These are phyloP conservation scores for Pleurotus platypus DNA, from an alignment of 768 basidiomycete species.

Conservation along the genomic window DNA sequence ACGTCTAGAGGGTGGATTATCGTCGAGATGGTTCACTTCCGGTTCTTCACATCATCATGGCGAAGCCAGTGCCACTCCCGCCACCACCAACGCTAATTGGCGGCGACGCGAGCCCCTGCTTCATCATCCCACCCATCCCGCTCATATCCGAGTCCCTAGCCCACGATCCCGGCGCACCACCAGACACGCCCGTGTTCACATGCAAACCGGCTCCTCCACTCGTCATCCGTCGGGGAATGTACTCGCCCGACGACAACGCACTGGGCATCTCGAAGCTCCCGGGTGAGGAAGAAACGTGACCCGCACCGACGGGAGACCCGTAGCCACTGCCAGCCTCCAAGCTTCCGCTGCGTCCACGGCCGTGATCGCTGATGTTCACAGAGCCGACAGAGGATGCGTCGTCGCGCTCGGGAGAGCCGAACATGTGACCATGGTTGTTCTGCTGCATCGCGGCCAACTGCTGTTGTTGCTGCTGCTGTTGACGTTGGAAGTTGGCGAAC, in stretches of 20 bases:
- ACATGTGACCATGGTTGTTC: conserved; percentile 6
- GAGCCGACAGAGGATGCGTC: conserved; percentile 14
- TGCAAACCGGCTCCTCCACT: conserved; percentile 6
- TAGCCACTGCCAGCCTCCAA: conserved; percentile 10
- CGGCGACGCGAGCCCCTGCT: conserved; percentile 8
- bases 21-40: background rate
- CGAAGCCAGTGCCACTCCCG: conserved; percentile 12
- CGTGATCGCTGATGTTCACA: conserved; percentile 6
- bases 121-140: conserved; percentile 14
- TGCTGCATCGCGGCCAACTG: background rate
- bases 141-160: conserved; percentile 6
- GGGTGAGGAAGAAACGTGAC: conserved; percentile 4
- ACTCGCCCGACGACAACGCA: conserved; percentile 7
- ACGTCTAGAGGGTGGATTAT: background rate
- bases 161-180: conserved; percentile 4
- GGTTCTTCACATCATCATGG: conserved; percentile 16
- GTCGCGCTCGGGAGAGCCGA: conserved; percentile 11
- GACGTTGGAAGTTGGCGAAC: conserved; percentile 8
- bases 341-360: conserved; percentile 8
- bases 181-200: conserved; percentile 4
- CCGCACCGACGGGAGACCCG: conserved; percentile 8
- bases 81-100: conserved; percentile 11
- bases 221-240: conserved; percentile 3
- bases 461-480: conserved; percentile 11
- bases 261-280: conserved; percentile 11